Percentiles rank a stretch among this genome's conserved stretches.
phyloP scores from a whole-genome alignment of 2,329 filamentous ascomycete species.

The Aureobasidium melanogenum region DNA sequence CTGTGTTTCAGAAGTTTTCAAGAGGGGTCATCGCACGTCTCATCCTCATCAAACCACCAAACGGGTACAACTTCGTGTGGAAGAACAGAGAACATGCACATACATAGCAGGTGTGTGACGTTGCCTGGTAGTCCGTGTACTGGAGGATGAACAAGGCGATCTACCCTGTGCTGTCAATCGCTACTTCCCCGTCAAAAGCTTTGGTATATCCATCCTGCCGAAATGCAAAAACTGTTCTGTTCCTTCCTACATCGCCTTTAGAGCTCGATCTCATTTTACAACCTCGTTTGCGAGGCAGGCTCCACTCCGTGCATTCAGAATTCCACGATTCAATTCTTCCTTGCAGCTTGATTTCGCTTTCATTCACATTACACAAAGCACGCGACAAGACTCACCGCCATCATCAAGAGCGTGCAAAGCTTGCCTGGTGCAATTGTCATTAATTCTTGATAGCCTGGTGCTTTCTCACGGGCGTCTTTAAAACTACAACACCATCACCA shows the following conservation, averaged over 20 bases:
- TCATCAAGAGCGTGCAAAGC: neutral
- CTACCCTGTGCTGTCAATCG: conserved; percentile 2
- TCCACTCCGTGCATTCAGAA: neutral
- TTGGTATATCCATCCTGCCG: neutral
- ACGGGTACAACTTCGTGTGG: neutral
- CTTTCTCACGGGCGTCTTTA: neutral
- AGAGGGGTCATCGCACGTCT: conserved; percentile 10
- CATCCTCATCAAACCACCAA: conserved; percentile 11
- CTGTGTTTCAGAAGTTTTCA: conserved; percentile 1
- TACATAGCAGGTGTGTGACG: conserved; percentile 1
- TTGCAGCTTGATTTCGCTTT: neutral
- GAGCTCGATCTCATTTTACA: neutral
- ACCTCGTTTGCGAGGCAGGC: neutral
- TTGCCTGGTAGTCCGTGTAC: neutral
- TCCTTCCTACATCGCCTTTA: neutral
- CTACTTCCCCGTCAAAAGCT: conserved; percentile 3
- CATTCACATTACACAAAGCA: conserved; percentile 1
- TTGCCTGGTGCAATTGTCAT: conserved; percentile 1
- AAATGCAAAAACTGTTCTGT: neutral
- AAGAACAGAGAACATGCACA: conserved; percentile 1
- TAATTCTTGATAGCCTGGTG: neutral
- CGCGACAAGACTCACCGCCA: conserved; percentile 10
- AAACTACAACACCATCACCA: neutral
- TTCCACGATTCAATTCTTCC: neutral
- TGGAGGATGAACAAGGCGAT: neutral